Conservation (phyloP, 179 eudicot species). For the Patellifolia procumbens region DNA sequence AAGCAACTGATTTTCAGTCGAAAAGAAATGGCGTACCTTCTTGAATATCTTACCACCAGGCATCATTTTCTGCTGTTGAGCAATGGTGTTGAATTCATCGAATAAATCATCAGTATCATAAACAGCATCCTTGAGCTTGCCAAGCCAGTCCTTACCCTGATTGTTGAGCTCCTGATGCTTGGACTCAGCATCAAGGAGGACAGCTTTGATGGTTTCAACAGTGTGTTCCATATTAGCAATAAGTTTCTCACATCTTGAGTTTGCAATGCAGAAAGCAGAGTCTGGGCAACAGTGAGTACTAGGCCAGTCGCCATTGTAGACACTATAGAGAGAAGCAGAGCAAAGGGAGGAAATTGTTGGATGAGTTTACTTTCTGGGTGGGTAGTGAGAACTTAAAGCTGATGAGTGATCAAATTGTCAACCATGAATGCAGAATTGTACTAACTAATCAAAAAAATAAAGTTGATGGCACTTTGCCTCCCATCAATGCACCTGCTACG, state of each 20-base stretch:
- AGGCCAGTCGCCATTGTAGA: conserved; percentile 3
- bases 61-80: not conserved
- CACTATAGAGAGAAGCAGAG: too few species aligned
- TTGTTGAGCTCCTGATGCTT: conserved; percentile 1
- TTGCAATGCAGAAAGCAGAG: not conserved
- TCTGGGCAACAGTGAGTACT: conserved; percentile 9
- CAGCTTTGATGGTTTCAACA: conserved; percentile 23
- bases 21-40: conserved; percentile 20
- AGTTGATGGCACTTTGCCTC: too few species aligned
- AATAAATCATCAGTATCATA: conserved; percentile 30
- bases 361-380: too few species aligned
- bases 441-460: too few species aligned
- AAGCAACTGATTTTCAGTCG: not conserved
- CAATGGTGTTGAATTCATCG: conserved; percentile 30
- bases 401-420: too few species aligned
- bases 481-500: too few species aligned
- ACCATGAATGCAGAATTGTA: too few species aligned
- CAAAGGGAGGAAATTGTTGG: too few species aligned
- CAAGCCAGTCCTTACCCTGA: conserved; percentile 18
- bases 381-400: too few species aligned
- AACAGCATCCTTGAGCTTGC: conserved; percentile 27
- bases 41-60: not conserved
- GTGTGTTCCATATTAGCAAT: conserved; percentile 12
- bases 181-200: conserved; percentile 23
- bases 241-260: conserved; percentile 11